These are phyloP conservation scores for Beauveria bassiana DNA, from an alignment of 2,329 filamentous ascomycete species.

Conservation along the genomic window DNA sequence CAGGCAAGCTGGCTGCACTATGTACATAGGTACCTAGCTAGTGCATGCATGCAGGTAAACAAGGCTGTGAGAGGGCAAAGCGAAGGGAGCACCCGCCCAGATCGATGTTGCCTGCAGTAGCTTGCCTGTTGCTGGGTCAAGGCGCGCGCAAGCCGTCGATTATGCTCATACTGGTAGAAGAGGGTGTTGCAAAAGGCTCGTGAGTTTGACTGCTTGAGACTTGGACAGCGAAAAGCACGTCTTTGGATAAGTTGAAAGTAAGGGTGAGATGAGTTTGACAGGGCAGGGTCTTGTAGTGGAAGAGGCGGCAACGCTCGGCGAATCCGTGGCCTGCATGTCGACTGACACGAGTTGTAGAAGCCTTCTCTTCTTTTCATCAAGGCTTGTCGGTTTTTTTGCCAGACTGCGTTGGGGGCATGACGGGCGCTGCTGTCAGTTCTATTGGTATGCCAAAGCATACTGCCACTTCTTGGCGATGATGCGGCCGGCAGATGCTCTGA, in stretches of 20 bases:
- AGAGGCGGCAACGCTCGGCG: background rate
- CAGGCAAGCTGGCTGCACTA: background rate
- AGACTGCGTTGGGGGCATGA: background rate
- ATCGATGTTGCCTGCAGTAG: conserved; percentile 10
- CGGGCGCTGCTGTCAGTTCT: background rate
- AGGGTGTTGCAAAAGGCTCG: background rate
- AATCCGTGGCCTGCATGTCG: background rate
- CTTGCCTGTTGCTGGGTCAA: background rate
- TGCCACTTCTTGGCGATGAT: background rate
- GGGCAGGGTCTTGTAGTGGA: background rate
- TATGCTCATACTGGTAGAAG: background rate
- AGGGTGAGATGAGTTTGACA: background rate
- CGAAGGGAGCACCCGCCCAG: background rate
- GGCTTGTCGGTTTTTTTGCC: background rate
- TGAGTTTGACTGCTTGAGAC: background rate
- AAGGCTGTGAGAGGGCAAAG: background rate
- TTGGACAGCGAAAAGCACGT: background rate
- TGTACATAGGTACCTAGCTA: background rate
- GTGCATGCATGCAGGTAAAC: background rate
- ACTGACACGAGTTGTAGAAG: background rate
- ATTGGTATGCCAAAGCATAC: background rate
- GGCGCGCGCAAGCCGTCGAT: background rate
- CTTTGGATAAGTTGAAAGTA: background rate
- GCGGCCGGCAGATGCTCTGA: conserved; percentile 2
- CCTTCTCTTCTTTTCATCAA: background rate